A percentile compares a stretch with the other conserved stretches of the same genome.
Evolutionary conservation across 805 yeast species (phyloP).

Genomic region (Cyberlindnera americana): DNA sequence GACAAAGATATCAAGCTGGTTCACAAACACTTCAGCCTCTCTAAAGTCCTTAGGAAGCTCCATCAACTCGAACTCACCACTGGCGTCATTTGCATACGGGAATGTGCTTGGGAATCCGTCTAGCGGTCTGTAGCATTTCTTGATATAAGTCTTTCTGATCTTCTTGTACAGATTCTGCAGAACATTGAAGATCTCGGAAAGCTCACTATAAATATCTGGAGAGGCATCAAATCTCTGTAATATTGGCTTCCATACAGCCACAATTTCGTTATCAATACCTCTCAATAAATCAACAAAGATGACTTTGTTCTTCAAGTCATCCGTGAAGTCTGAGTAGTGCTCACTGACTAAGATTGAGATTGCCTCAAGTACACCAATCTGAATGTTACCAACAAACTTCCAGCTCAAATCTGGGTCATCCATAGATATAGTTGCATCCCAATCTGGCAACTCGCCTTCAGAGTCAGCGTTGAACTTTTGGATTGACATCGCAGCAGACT

Average conservation of each 20-base stretch:
- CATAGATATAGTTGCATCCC: slow-evolving; percentile 41
- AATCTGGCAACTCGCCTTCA: slow-evolving; percentile 46
- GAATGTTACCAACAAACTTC: slow-evolving; percentile 69
- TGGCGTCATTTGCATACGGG: slow-evolving; percentile 3
- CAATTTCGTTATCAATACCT: slow-evolving; percentile 63
- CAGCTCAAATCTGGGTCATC: slow-evolving; percentile 54
- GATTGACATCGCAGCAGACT: slow-evolving; percentile 56
- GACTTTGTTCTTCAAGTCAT: slow-evolving; percentile 56
- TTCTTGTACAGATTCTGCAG: slow-evolving; percentile 51
- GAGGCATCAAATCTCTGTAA: slow-evolving; percentile 20
- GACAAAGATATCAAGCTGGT: slow-evolving; percentile 59
- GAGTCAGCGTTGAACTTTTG: slow-evolving; percentile 27
- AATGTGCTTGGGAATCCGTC: slow-evolving; percentile 21
- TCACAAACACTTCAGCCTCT: slow-evolving; percentile 58
- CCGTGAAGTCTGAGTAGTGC: slow-evolving; percentile 72
- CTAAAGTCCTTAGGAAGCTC: slow-evolving; percentile 36
- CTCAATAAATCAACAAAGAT: slow-evolving; percentile 63
- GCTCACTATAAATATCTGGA: slow-evolving; percentile 23
- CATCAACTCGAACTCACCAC: slow-evolving; percentile 5
- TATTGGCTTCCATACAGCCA: slow-evolving; percentile 46
- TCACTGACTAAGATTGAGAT: slow-evolving; percentile 65
- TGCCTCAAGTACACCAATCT: slow-evolving; percentile 77
- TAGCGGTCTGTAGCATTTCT: slow-evolving; percentile 63
- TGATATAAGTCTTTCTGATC: slow-evolving; percentile 65
- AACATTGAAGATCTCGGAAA: slow-evolving; percentile 28